Base-by-base conservation (phyloP, 2,329 filamentous ascomycete genomes). In the Scytalidium lignicola region DNA sequence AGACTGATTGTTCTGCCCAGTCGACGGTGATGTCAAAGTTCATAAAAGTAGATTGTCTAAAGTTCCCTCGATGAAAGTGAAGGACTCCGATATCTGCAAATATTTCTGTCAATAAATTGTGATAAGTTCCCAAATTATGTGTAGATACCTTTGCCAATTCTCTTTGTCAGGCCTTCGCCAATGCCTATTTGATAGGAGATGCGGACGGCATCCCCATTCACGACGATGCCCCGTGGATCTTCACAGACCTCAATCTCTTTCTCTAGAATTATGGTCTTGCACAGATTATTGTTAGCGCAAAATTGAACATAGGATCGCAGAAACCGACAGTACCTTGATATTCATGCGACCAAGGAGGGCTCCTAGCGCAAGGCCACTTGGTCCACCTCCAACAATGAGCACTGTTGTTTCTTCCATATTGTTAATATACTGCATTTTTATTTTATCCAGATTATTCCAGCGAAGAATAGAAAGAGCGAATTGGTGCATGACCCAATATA, bases 201-300 rank as follows among this genome's bases (percentile, higher is more conserved):
- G n/a, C 50, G 20, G 19, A 52, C 47, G 12, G 50, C 50, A 40
- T 52, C 50, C n/a, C 50, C 50, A 39, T 42, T 43, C 8, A 52
- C 17, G 21, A 19, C 39, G 7, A 52, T 41, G 9, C 47, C 50
- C 15, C 50, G 37, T 41, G 50, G 50, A 44, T 52, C 50, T 32
- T 52, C 47, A 17, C 18, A 17, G 15, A 52, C 26, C 28, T 50
- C 47, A 4, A 40, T 12, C 7, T 50, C 47, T 46, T 50, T 49
- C 28, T 52, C 50, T 15, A 52, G 23, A n/a, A 52, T 49, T 12
- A 50, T 23, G 8, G 41, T 29, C 50, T 51, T 28, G 13, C 26
- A 28, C 26, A 13, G 13, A 28, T 28, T 28, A 28, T 7, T 13
- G 7, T 28, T 28, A 28, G 26, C 26, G n/a, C n/a, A n/a, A n/a